Evolutionary conservation across 2,329 filamentous ascomycete species (phyloP), one percentile per base, ranked within the genome.

Genomic region (Orbilia brochopaga): DNA sequence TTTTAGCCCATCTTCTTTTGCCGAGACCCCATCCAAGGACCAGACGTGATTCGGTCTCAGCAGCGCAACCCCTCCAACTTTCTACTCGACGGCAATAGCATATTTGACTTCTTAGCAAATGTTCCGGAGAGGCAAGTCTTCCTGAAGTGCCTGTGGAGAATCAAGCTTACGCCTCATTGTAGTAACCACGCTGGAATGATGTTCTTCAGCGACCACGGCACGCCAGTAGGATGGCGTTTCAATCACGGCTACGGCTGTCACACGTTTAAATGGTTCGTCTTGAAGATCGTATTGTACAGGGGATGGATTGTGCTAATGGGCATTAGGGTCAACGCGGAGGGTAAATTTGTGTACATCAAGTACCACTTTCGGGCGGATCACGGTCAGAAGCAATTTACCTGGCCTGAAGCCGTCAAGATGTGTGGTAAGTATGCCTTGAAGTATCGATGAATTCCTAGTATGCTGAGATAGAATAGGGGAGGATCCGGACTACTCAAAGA

Each of bases 141-240:
- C 8, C 8, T 32, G 8, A 3, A 32, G 27, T 4, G 8, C 27
- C 27, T 4, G 3, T 32, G 13, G 32, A 4, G 24, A 5, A 21
- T 19, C 30, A n/a, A 35, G n/a, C 56, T 59, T 19, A 59, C 4
- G 24, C 4, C 8, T 35, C 13, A 13, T 27, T 21, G 27, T 53
- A 74, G 77, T 23, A 83, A 82, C 62, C 82, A 84, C 69, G 81
- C 81, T 1, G 80, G 81, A 7, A 75, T 83, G 69, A 83, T 83
- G 80, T 81, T 83, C 74, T 83, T 83, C 76, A 81, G 79, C 48
- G 81, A 84, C 74, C 82, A 82, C 54, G 82, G 82, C 7, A 83
- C 81, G 1, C 83, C 83, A 0, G 77, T 79, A 11, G 82, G 81
- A 21, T 83, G 81, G 80, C 77, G 79, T 3, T 79, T 78, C 65